Percentiles rank a stretch among this genome's conserved stretches.
Conservation (phyloP, 1,284 basidiomycete species). For the Cerioporus squamosus region DNA sequence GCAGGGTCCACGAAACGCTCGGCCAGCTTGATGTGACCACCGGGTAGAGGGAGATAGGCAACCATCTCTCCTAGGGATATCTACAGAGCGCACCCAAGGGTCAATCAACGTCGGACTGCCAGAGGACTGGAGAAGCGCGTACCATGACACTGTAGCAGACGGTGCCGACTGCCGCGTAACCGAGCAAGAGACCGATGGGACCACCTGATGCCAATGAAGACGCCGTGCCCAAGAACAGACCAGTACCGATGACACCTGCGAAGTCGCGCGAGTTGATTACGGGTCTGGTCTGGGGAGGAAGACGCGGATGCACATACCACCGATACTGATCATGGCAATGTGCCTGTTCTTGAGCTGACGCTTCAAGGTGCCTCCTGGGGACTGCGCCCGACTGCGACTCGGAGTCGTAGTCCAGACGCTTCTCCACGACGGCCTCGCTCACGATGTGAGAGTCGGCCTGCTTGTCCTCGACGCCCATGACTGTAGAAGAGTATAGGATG, state of each 20-base stretch:
- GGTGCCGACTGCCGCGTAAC: constrained; percentile 62
- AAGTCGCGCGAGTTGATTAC: neutral
- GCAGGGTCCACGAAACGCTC: constrained; percentile 75
- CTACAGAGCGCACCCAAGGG: constrained; percentile 25
- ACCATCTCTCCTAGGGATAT: constrained; percentile 65
- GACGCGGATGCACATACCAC: constrained; percentile 26
- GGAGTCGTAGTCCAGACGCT: constrained; percentile 23
- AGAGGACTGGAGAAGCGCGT: neutral
- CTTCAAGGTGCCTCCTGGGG: constrained; percentile 29
- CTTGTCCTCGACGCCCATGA: constrained; percentile 27
- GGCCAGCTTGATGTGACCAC: constrained; percentile 71
- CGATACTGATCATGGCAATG: constrained; percentile 47
- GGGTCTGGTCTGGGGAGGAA: neutral
- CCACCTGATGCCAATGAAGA: constrained; percentile 58
- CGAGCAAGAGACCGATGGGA: constrained; percentile 65
- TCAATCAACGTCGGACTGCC: constrained; percentile 14
- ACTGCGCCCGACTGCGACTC: constrained; percentile 16
- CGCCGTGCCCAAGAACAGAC: constrained; percentile 71
- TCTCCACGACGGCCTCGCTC: constrained; percentile 18
- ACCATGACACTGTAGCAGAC: constrained; percentile 59
- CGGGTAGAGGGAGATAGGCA: constrained; percentile 70
- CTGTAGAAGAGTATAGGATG: neutral
- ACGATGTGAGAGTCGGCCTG: constrained; percentile 14
- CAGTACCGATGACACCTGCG: constrained; percentile 81
- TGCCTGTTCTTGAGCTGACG: constrained; percentile 44